These are phyloP conservation scores for Nissolia schottii DNA, from an alignment of 306 rosid genomes.

Conservation along the genomic window DNA sequence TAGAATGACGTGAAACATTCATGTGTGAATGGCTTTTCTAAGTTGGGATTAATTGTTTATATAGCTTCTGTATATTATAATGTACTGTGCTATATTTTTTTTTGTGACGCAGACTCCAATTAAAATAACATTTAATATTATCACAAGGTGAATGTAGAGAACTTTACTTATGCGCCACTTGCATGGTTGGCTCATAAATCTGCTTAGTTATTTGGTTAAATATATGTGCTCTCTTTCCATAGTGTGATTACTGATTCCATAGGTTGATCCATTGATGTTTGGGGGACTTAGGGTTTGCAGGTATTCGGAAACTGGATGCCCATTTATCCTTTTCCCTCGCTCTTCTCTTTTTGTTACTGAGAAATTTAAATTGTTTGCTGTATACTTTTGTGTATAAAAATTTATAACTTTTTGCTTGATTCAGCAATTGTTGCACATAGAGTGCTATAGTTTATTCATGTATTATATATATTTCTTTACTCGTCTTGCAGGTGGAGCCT, in stretches of 20 bases:
- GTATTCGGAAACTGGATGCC: slow-evolving; percentile 1
- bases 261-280: slow-evolving; percentile 21
- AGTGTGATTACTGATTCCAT: slow-evolving; percentile 19
- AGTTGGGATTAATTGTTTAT: slow-evolving; percentile 24
- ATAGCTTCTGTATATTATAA: slow-evolving; percentile 21
- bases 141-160: not conserved
- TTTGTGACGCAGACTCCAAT: slow-evolving; percentile 13
- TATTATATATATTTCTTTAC: slow-evolving; percentile 8
- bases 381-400: not conserved
- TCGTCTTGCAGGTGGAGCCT: slow-evolving; percentile 78
- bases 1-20: slow-evolving; percentile 21
- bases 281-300: slow-evolving; percentile 11
- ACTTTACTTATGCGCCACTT: slow-evolving; percentile 20
- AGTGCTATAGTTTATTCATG: slow-evolving; percentile 20
- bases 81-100: slow-evolving; percentile 22
- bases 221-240: slow-evolving; percentile 16
- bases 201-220: slow-evolving; percentile 12
- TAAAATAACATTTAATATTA: not conserved
- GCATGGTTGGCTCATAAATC: slow-evolving; percentile 8
- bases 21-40: slow-evolving; percentile 21
- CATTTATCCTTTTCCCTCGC: not conserved
- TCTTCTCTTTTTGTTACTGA: not conserved
- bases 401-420: not conserved
- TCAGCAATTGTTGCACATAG: slow-evolving; percentile 17
- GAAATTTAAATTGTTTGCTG: not conserved